A percentile compares a stretch with the other conserved stretches of the same genome.
phyloP scores from a whole-genome alignment of 768 basidiomycete species.

The Trametes gibbosa region DNA sequence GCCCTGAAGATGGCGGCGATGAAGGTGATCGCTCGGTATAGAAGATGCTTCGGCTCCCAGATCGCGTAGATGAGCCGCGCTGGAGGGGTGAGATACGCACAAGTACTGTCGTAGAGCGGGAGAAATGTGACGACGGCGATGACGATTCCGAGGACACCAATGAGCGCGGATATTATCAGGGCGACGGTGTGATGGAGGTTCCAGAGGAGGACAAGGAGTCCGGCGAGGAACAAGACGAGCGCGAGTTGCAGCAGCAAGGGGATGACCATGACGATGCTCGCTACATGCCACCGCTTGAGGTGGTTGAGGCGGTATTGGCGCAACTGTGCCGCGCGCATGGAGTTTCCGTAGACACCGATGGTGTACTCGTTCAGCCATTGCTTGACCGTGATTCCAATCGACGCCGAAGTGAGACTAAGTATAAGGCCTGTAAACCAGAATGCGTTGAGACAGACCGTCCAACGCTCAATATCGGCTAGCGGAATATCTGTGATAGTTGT shows the following conservation, averaged over 20 bases:
- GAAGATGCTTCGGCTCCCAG: too few species aligned
- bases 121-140: not conserved
- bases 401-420: slow-evolving; percentile 23
- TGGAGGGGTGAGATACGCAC: not conserved
- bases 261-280: slow-evolving; percentile 11
- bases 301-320: slow-evolving; percentile 18
- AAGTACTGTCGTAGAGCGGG: not conserved
- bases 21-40: too few species aligned
- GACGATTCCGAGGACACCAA: not conserved
- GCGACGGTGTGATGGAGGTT: slow-evolving; percentile 12
- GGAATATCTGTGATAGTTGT: not conserved
- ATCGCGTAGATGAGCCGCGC: too few species aligned
- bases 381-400: slow-evolving; percentile 27
- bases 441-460: slow-evolving; percentile 17
- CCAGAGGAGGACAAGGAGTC: slow-evolving; percentile 17
- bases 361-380: slow-evolving; percentile 26
- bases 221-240: slow-evolving; percentile 18
- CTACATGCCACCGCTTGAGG: slow-evolving; percentile 16
- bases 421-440: slow-evolving; percentile 27
- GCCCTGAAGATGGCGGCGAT: too few species aligned
- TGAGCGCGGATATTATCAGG: not conserved
- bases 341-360: not conserved
- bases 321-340: not conserved
- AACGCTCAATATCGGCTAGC: not conserved
- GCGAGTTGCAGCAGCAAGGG: slow-evolving; percentile 21